Evolutionary conservation across 1,139 yeast genomes (phyloP).

Genomic region (Trichomonascaceae sp.): DNA sequence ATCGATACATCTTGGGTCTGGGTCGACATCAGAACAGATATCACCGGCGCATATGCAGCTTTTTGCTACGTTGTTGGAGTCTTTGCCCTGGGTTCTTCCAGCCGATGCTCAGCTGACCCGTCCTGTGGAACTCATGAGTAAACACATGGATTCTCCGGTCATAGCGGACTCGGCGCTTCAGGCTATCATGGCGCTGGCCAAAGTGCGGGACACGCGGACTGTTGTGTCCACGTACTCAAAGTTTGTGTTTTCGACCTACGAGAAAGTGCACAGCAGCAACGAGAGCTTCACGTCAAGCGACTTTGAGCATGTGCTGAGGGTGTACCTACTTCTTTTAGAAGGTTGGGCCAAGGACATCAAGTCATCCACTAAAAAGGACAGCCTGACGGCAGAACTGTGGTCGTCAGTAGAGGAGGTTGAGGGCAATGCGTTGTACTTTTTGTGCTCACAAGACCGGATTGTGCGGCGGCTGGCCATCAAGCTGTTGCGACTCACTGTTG

Average conservation of each 20-base stretch:
- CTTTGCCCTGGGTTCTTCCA: conserved; percentile 55
- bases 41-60: conserved; percentile 38
- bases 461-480: conserved; percentile 64
- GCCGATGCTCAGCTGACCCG: conserved; percentile 43
- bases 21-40: not conserved
- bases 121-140: conserved; percentile 58
- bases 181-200: conserved; percentile 54
- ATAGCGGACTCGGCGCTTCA: conserved; percentile 51
- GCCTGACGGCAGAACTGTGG: conserved; percentile 66
- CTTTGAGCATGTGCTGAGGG: conserved; percentile 45
- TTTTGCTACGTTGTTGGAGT: conserved; percentile 56
- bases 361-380: conserved; percentile 25
- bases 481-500: conserved; percentile 62
- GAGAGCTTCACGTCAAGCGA: conserved; percentile 44
- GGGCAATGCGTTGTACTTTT: conserved; percentile 85
- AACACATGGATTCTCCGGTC: conserved; percentile 53
- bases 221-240: conserved; percentile 66
- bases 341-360: conserved; percentile 67
- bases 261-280: conserved; percentile 29
- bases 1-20: conserved; percentile 29
- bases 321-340: conserved; percentile 65
- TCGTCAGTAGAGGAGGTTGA: conserved; percentile 88
- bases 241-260: conserved; percentile 69
- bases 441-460: conserved; percentile 75
- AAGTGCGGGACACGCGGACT: conserved; percentile 56